phyloP scores from a whole-genome alignment of 768 basidiomycete species.

The Boletales sp. region DNA sequence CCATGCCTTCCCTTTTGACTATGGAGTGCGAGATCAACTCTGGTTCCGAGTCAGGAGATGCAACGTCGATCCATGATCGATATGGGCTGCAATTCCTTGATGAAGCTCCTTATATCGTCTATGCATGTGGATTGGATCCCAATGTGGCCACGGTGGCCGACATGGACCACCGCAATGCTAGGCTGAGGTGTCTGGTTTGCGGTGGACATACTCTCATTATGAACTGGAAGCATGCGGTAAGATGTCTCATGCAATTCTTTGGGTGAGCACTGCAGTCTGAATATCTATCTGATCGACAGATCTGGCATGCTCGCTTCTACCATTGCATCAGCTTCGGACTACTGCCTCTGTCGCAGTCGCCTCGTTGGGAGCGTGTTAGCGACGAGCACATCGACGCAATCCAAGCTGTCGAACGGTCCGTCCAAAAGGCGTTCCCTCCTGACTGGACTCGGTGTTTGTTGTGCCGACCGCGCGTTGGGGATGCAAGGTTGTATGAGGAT shows the following conservation, averaged over 20 bases:
- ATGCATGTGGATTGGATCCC: constrained; percentile 15
- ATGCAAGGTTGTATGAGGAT: not conserved
- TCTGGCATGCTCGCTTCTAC: not conserved
- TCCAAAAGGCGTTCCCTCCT: not conserved
- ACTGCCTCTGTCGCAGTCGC: not conserved
- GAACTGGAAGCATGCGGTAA: constrained; percentile 13
- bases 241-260: not conserved
- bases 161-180: constrained; percentile 10
- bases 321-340: not conserved
- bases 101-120: constrained; percentile 4
- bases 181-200: constrained; percentile 3
- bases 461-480: constrained; percentile 6
- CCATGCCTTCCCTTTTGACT: too few relatives aligned
- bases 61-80: not conserved
- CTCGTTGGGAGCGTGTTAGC: constrained; percentile 1
- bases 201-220: not conserved
- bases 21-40: not conserved
- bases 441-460: constrained; percentile 7
- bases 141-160: constrained; percentile 8
- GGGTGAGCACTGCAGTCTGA: too few relatives aligned
- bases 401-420: not conserved
- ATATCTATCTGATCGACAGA: not conserved
- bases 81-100: not conserved
- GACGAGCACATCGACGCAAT: constrained; percentile 1
- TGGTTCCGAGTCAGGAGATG: not conserved